These are phyloP conservation scores for Oleoguttula mirabilis DNA, from an alignment of 495 filamentous ascomycete species.

Conservation along the genomic window DNA sequence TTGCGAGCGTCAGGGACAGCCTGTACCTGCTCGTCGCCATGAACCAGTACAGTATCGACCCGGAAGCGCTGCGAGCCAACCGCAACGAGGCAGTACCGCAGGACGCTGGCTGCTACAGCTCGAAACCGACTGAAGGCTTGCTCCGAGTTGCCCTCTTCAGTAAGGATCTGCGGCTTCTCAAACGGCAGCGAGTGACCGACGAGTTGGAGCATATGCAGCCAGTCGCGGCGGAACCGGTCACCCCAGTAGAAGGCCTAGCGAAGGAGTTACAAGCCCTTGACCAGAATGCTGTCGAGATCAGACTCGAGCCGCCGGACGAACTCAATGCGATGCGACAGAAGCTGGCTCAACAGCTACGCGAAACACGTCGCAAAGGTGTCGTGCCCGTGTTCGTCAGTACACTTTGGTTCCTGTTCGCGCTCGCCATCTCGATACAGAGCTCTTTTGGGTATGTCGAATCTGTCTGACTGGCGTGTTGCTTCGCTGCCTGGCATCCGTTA, in stretches of 20 bases:
- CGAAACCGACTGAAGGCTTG: conserved; percentile 27
- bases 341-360: conserved; percentile 29
- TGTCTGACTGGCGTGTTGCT: no score
- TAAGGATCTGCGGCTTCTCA: conserved; percentile 23
- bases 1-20: conserved; percentile 33
- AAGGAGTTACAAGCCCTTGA: background rate
- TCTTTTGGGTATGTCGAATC: conserved; percentile 34
- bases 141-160: conserved; percentile 32
- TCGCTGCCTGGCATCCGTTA: no score
- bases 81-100: no score
- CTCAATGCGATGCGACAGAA: conserved; percentile 23
- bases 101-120: no score
- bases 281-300: background rate
- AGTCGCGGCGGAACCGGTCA: background rate
- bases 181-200: background rate
- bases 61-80: conserved; percentile 7
- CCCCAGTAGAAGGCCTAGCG: background rate
- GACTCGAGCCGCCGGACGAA: conserved; percentile 1
- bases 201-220: conserved; percentile 6
- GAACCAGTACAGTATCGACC: conserved; percentile 35
- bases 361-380: conserved; percentile 30
- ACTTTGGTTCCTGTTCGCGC: conserved; percentile 30
- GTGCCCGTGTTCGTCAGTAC: conserved; percentile 34
- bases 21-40: conserved; percentile 35
- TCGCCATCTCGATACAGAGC: conserved; percentile 34